These are phyloP conservation scores for Colletotrichum coccodes DNA, from an alignment of 2,329 filamentous ascomycete species.

Conservation along the genomic window DNA sequence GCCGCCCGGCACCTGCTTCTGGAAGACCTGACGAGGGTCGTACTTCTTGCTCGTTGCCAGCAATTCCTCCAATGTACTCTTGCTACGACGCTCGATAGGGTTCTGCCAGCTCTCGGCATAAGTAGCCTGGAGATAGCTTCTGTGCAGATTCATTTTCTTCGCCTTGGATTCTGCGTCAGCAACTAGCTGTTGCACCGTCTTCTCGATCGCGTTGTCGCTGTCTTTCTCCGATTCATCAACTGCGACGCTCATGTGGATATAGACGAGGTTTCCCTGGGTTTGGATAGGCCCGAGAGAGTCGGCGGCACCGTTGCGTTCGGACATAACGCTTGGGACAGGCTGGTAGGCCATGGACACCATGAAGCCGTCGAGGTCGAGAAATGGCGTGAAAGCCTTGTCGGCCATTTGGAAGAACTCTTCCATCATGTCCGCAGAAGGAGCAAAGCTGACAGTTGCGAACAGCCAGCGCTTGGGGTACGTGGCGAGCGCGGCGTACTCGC, in stretches of 20 bases:
- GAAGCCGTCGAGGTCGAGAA: background rate
- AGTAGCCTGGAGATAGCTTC: slow-evolving; percentile 4
- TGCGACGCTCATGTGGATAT: background rate
- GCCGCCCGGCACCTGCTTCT: slow-evolving; percentile 11
- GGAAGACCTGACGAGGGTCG: slow-evolving; percentile 14
- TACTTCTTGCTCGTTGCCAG: slow-evolving; percentile 15
- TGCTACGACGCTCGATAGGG: background rate
- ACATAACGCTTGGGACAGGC: slow-evolving; percentile 1
- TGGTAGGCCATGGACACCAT: slow-evolving; percentile 10
- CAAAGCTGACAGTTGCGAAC: slow-evolving; percentile 2
- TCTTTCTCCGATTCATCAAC: background rate
- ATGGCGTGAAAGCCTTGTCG: background rate
- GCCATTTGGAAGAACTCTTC: slow-evolving; percentile 15
- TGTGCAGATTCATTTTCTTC: background rate
- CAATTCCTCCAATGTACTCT: background rate
- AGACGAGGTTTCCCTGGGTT: slow-evolving; percentile 4
- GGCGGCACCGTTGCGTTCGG: background rate
- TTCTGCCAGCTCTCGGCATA: slow-evolving; percentile 24
- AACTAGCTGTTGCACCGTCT: background rate
- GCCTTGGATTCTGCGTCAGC: background rate
- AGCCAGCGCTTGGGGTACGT: slow-evolving; percentile 17
- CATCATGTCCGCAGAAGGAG: slow-evolving; percentile 9
- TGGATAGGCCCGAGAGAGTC: slow-evolving; percentile 3
- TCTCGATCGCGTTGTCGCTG: background rate
- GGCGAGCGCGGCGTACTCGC: slow-evolving; percentile 6